Conservation (phyloP, 129 eudicot genomes). For the Saposhnikovia divaricata region DNA sequence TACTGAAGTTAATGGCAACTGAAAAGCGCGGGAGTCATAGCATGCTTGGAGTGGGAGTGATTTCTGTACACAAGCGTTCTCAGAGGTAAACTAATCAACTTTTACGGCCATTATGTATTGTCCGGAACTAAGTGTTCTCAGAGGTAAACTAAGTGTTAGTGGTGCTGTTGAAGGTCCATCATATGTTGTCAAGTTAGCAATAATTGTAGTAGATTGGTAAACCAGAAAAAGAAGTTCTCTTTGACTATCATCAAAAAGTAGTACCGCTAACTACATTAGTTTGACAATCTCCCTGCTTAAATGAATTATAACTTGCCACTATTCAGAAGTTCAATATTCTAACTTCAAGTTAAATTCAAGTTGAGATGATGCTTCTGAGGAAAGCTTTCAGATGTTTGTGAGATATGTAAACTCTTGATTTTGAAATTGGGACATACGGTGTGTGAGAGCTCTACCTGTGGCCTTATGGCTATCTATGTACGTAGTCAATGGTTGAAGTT, state of each 20-base stretch:
- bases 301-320: neutral
- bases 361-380: neutral
- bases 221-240: neutral
- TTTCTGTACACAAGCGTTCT: constrained; percentile 49
- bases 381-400: neutral
- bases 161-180: neutral
- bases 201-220: neutral
- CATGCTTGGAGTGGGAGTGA: constrained; percentile 39
- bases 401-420: neutral
- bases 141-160: no score
- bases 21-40: constrained; percentile 46
- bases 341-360: neutral
- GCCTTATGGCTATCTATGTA: neutral
- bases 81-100: constrained; percentile 48
- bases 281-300: neutral
- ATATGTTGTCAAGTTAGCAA: neutral
- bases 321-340: neutral
- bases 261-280: neutral
- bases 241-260: neutral
- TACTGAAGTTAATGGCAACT: constrained; percentile 25
- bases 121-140: neutral
- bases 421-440: neutral
- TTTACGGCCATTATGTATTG: neutral
- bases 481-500: neutral
- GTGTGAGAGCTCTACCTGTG: neutral